Conservation (phyloP, 176 grass and related monocot species). For the Cenchrus purpureus region DNA sequence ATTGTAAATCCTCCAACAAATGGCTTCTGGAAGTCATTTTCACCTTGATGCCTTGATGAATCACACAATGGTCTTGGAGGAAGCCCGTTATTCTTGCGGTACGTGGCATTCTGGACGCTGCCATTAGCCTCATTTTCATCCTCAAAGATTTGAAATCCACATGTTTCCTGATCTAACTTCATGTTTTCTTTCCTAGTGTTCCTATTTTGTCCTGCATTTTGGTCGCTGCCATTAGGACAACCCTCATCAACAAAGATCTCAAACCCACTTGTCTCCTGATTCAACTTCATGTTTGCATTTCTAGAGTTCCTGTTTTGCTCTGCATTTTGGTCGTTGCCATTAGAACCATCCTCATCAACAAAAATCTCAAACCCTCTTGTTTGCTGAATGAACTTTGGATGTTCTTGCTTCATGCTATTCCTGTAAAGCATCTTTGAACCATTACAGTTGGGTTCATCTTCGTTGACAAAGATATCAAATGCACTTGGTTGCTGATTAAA, state of each 20-base stretch:
- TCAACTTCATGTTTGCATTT: constrained; percentile 44
- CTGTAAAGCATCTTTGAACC: constrained; percentile 30
- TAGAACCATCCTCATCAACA: constrained; percentile 63
- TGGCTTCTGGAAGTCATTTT: constrained; percentile 49
- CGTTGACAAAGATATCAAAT: constrained; percentile 86
- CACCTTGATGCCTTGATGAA: constrained; percentile 33
- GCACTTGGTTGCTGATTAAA: constrained; percentile 54
- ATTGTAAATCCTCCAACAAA: constrained; percentile 74
- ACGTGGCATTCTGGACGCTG: constrained; percentile 20
- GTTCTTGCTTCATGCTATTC: constrained; percentile 38
- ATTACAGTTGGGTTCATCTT: constrained; percentile 52
- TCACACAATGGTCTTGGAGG: constrained; percentile 34
- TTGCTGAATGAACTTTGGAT: constrained; percentile 47
- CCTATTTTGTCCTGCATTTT: constrained; percentile 31
- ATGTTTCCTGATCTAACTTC: constrained; percentile 41
- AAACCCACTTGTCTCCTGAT: constrained; percentile 47
- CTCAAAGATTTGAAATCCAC: constrained; percentile 65
- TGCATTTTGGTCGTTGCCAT: constrained; percentile 32
- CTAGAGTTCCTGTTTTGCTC: constrained; percentile 33
- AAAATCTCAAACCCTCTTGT: constrained; percentile 75
- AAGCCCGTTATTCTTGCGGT: constrained; percentile 26
- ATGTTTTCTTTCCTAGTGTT: constrained; percentile 46
- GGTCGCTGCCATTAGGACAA: constrained; percentile 26
- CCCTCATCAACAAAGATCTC: constrained; percentile 80
- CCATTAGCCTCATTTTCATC: constrained; percentile 62